Conservation (phyloP, 192 early-diverging fungal species). For the Phycomyces blakesleeanus region DNA sequence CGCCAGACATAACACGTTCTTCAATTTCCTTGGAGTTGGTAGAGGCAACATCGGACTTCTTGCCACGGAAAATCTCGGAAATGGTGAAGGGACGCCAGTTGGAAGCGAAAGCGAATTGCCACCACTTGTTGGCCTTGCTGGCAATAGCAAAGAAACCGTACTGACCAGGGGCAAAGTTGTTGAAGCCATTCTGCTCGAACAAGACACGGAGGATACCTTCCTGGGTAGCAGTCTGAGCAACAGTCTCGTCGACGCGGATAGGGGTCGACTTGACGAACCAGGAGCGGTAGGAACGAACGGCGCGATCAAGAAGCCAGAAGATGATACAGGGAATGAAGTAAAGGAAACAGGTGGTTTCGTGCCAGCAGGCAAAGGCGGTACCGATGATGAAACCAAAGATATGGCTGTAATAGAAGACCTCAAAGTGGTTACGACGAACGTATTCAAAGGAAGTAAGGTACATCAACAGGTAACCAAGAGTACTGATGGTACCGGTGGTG, state of each 20-base stretch:
- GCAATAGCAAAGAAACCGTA: conserved; percentile 40
- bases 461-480: conserved; percentile 24
- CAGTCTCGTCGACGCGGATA: background rate
- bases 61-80: conserved; percentile 26
- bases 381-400: conserved; percentile 34
- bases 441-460: conserved; percentile 25
- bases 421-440: conserved; percentile 39
- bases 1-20: background rate
- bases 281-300: conserved; percentile 28
- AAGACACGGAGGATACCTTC: conserved; percentile 25
- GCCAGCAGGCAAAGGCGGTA: conserved; percentile 26
- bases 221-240: conserved; percentile 12
- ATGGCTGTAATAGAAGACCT: conserved; percentile 41
- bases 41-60: background rate
- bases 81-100: conserved; percentile 39
- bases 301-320: conserved; percentile 35
- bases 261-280: conserved; percentile 8
- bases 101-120: conserved; percentile 4
- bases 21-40: conserved; percentile 5
- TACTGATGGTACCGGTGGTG: conserved; percentile 22
- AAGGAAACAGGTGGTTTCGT: conserved; percentile 23
- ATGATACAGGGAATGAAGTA: conserved; percentile 25
- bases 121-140: conserved; percentile 14
- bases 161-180: conserved; percentile 36
- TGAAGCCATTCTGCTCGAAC: conserved; percentile 14